Evolutionary conservation across 345 rosid species (phyloP).

Genomic region (Rhodamnia rubescens): DNA sequence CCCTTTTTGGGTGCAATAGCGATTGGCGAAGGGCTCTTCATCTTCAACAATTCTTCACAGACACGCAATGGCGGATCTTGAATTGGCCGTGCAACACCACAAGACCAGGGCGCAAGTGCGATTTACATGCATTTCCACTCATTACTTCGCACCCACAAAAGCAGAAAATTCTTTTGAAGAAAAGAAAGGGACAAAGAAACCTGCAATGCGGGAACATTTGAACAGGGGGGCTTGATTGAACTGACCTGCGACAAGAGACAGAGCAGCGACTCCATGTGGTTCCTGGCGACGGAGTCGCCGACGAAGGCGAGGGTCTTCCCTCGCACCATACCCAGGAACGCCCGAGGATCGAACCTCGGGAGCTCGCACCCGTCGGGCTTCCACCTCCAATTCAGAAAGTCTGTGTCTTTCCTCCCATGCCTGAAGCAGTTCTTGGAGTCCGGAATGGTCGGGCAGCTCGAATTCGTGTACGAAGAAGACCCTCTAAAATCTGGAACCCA

Average conservation of each 20-base stretch:
- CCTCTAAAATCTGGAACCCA: constrained; percentile 56
- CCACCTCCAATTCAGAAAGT: constrained; percentile 89
- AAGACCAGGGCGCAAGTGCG: neutral
- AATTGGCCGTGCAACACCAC: neutral
- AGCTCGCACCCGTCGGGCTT: constrained; percentile 64
- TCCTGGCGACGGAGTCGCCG: constrained; percentile 88
- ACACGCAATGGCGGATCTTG: neutral
- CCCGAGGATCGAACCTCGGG: constrained; percentile 46
- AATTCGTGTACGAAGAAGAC: constrained; percentile 38
- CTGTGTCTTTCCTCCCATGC: constrained; percentile 56
- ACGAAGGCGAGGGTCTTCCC: constrained; percentile 69
- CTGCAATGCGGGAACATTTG: neutral
- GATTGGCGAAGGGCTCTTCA: neutral
- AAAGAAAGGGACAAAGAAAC: neutral
- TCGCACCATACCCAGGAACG: constrained; percentile 37
- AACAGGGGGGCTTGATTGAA: neutral
- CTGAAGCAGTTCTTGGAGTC: constrained; percentile 57
- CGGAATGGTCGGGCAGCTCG: constrained; percentile 63
- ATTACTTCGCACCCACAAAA: neutral
- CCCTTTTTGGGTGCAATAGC: neutral
- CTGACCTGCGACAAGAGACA: constrained; percentile 71
- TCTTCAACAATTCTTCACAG: neutral
- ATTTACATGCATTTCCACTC: neutral
- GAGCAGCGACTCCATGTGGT: constrained; percentile 80
- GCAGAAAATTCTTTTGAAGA: neutral